A percentile compares a stretch with the other conserved stretches of the same genome.
Conservation (phyloP, 2,329 filamentous ascomycete genomes). For the Orbilia blumenaviensis region DNA sequence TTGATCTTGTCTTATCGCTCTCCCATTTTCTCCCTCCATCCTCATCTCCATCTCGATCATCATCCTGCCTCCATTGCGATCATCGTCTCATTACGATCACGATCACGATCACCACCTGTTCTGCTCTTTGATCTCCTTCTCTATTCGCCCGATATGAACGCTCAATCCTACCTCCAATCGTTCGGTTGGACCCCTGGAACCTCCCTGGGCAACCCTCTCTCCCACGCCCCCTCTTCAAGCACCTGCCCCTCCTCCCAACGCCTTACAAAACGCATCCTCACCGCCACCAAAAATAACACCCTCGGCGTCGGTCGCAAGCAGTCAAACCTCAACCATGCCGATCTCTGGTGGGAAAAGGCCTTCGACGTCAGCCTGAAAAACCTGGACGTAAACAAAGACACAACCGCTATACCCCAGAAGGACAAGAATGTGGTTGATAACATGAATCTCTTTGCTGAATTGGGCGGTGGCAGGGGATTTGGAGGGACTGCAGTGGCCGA, state of each 20-base stretch:
- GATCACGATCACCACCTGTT: background rate
- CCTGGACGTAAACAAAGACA: constrained; percentile 45
- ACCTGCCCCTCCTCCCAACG: constrained; percentile 8
- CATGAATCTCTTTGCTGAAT: constrained; percentile 46
- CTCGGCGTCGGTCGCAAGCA: constrained; percentile 51
- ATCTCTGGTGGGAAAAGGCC: constrained; percentile 54
- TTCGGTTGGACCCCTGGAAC: constrained; percentile 50
- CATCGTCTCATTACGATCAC: too few relatives aligned
- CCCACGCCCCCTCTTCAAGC: constrained; percentile 26
- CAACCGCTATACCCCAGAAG: constrained; percentile 3
- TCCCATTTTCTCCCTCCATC: background rate
- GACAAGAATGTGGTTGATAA: constrained; percentile 41
- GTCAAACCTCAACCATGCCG: constrained; percentile 47
- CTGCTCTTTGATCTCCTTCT: too few relatives aligned
- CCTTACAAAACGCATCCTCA: constrained; percentile 49
- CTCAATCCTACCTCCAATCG: constrained; percentile 52
- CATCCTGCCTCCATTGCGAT: too few relatives aligned
- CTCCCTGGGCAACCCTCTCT: constrained; percentile 48
- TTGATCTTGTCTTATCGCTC: background rate
- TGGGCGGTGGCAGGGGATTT: constrained; percentile 45
- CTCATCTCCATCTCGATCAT: too few relatives aligned
- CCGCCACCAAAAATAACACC: constrained; percentile 46
- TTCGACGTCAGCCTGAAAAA: constrained; percentile 51
- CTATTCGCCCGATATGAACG: constrained; percentile 20
- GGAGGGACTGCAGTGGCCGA: constrained; percentile 20